phyloP scores from a whole-genome alignment of 2,329 filamentous ascomycete genomes.

The Gremmenia infestans region DNA sequence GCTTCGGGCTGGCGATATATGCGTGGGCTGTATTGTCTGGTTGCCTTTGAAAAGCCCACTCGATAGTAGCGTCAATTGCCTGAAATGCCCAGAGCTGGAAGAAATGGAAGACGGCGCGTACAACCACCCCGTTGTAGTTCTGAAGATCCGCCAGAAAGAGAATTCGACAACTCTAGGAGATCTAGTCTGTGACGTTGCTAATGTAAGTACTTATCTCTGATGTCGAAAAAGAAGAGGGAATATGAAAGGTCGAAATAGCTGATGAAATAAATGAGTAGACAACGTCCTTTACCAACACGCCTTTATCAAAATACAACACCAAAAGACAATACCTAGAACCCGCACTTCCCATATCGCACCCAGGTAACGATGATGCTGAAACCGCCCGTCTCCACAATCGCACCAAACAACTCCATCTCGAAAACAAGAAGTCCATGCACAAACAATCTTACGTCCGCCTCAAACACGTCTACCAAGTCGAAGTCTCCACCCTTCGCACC shows the following conservation, averaged over 20 bases:
- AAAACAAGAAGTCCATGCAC: constrained; percentile 8
- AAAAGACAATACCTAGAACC: background rate
- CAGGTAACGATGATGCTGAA: background rate
- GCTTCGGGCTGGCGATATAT: too few relatives aligned
- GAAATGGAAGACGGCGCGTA: constrained; percentile 15
- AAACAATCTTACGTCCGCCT: constrained; percentile 19
- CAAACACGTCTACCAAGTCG: constrained; percentile 13
- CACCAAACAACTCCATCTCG: constrained; percentile 9
- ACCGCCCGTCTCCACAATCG: background rate
- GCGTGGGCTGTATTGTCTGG: too few relatives aligned
- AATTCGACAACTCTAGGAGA: constrained; percentile 11
- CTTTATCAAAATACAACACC: constrained; percentile 7
- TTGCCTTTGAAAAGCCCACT: too few relatives aligned
- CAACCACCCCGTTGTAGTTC: constrained; percentile 10
- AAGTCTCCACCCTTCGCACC: background rate
- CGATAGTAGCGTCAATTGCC: too few relatives aligned
- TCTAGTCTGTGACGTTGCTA: constrained; percentile 17
- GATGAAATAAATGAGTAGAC: constrained; percentile 2
- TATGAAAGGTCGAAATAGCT: background rate
- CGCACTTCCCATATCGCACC: constrained; percentile 12
- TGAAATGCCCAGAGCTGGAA: too few relatives aligned
- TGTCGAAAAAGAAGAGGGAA: background rate
- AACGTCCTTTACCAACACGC: constrained; percentile 14
- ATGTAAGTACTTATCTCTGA: constrained; percentile 3
- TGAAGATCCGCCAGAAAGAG: background rate